A percentile compares a stretch with the other conserved stretches of the same genome.
These are phyloP conservation scores for Naganishia randhawae DNA, from an alignment of 768 basidiomycete species.

Conservation along the genomic window DNA sequence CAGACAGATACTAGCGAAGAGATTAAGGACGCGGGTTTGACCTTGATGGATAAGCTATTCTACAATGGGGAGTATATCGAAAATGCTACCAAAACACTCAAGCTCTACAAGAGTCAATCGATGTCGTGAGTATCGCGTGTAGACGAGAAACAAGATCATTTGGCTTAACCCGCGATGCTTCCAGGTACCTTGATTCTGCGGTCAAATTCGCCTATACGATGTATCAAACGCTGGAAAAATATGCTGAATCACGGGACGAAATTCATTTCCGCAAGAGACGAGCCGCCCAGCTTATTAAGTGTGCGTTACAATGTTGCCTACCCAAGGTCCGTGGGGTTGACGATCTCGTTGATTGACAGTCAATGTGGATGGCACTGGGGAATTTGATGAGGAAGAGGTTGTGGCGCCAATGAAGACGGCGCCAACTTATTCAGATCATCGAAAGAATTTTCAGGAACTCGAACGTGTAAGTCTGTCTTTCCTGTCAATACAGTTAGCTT, in stretches of 20 bases:
- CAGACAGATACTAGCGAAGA: conserved; percentile 58
- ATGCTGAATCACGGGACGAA: conserved; percentile 66
- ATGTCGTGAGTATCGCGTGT: conserved; percentile 48
- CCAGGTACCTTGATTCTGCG: conserved; percentile 79
- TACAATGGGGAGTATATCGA: conserved; percentile 95
- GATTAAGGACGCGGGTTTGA: conserved; percentile 66
- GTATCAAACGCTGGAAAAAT: conserved; percentile 83
- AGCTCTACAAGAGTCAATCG: conserved; percentile 70
- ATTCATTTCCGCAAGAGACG: conserved; percentile 70
- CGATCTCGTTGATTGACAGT: not conserved
- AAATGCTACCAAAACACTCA: conserved; percentile 71
- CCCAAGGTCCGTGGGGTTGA: not conserved
- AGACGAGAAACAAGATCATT: not conserved
- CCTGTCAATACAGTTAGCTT: too few relatives aligned
- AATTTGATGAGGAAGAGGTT: conserved; percentile 60
- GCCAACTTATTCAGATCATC: conserved; percentile 68
- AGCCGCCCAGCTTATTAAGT: conserved; percentile 48
- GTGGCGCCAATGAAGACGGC: conserved; percentile 58
- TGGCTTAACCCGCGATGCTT: not conserved
- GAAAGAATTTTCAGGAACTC: conserved; percentile 87
- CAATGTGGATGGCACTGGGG: conserved; percentile 46
- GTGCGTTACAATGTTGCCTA: conserved; percentile 30
- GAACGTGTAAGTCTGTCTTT: conserved; percentile 65
- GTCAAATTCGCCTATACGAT: conserved; percentile 78
- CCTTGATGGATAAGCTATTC: conserved; percentile 82